Conservation (phyloP, 257 asterid species). For the Solanum ossicruentum region DNA sequence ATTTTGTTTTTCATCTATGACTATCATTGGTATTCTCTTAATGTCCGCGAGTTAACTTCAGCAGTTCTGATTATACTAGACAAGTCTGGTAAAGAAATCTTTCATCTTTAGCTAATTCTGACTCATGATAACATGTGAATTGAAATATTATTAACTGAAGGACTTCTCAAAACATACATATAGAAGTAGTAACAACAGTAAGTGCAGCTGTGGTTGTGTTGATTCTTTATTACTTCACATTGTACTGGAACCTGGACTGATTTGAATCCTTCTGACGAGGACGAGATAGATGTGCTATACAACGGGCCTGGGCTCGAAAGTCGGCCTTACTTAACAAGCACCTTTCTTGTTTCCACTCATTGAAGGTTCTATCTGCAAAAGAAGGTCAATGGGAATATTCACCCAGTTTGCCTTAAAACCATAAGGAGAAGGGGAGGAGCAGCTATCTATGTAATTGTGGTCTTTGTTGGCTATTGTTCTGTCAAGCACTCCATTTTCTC, state of each 20-base stretch:
- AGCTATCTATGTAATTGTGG: too few relatives aligned
- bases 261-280: too few relatives aligned
- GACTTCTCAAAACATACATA: background rate
- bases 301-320: background rate
- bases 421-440: too few relatives aligned
- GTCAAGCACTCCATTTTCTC: too few relatives aligned
- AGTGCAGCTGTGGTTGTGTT: background rate
- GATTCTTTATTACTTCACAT: background rate
- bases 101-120: background rate
- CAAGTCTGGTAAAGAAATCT: background rate
- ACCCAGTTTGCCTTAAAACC: too few relatives aligned
- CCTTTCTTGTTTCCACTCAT: background rate
- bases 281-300: background rate
- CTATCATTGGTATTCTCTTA: background rate
- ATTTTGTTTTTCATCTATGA: background rate
- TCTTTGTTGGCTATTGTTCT: too few relatives aligned
- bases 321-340: background rate
- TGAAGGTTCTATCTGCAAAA: background rate
- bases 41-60: background rate
- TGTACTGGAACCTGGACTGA: too few relatives aligned
- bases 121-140: background rate
- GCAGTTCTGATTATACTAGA: background rate
- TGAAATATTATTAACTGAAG: background rate
- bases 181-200: background rate
- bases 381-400: background rate